Evolutionary conservation across 768 basidiomycete species (phyloP).

Genomic region (Xerocomellus dryophilus): DNA sequence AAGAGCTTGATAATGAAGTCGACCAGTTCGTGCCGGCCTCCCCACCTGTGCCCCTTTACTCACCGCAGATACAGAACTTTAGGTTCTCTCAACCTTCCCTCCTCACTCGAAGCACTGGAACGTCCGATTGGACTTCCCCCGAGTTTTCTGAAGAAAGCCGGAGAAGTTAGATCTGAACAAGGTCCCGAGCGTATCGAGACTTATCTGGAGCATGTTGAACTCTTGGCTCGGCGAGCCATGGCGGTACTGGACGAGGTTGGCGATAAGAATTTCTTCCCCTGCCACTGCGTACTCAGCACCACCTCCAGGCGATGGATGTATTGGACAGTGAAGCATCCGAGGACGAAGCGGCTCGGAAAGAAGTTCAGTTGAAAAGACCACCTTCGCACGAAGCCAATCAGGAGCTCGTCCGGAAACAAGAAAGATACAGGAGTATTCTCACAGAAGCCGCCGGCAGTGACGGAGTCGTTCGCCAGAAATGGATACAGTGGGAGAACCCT

Average conservation of each 20-base stretch:
- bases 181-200: conserved; percentile 70
- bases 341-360: conserved; percentile 66
- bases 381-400: conserved; percentile 80
- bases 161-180: conserved; percentile 76
- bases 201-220: conserved; percentile 69
- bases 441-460: conserved; percentile 74
- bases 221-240: conserved; percentile 58
- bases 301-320: conserved; percentile 74
- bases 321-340: conserved; percentile 89
- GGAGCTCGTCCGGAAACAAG: conserved; percentile 66
- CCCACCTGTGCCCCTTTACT: not conserved
- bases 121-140: conserved; percentile 85
- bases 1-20: conserved; percentile 57
- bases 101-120: conserved; percentile 84
- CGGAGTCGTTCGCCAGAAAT: conserved; percentile 72
- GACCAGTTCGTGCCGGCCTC: conserved; percentile 49
- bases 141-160: conserved; percentile 79
- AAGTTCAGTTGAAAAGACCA: conserved; percentile 45
- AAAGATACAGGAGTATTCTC: conserved; percentile 70
- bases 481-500: conserved; percentile 81
- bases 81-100: conserved; percentile 73
- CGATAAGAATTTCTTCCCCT: not conserved
- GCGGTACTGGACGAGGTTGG: conserved; percentile 73
- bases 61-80: conserved; percentile 48
- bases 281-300: not conserved